Base-by-base conservation (phyloP, 495 filamentous ascomycete species). In the Beverwykella pulmonaria region DNA sequence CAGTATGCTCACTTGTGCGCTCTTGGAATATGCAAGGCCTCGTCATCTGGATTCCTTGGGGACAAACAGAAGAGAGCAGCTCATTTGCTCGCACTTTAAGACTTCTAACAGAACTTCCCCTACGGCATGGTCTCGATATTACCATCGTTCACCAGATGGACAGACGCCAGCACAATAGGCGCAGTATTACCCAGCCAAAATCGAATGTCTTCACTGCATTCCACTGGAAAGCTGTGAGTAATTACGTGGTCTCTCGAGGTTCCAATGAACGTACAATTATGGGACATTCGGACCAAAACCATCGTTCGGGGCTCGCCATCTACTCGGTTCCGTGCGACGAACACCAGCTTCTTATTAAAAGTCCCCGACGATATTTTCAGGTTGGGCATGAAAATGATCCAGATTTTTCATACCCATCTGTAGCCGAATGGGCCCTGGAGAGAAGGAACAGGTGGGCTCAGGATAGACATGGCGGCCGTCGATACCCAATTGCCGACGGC, bases 341-440 rank as follows among this genome's bases (percentile, higher is more conserved):
- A 20, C 59, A 61, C 29, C n/a, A 25, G 14, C 29, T 53, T 30
- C 46, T 65, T 2, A 49, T n/a, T 14, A 50, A 25, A 10, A 58
- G 53, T 46, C 61, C 41, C 7, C 39, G 26, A 26, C 14, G 61
- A 36, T 44, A 30, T 4, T 65, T 65, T 27, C n/a, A 49, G 15
- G 20, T 36, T 26, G 52, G 39, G 6, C 23, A n/a, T 14, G 19
- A 54, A 10, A 17, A 23, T 22, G 9, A 26, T 9, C 53, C 52
- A 8, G 12, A 26, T 15, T 30, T 39, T 12, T 53, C 61, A 15
- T 65, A 27, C 61, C 26, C 61, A 17, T 50, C 46, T 34, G 36
- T 65, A 25, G 53, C 61, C 1, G 39, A 57, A 57, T 65, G 61
- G 61, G 41, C 20, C 3, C 19, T 65, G 29, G 61, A 65, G 39